phyloP scores from a whole-genome alignment of 305 asterid genomes.

The Solanum aculeatissimum region DNA sequence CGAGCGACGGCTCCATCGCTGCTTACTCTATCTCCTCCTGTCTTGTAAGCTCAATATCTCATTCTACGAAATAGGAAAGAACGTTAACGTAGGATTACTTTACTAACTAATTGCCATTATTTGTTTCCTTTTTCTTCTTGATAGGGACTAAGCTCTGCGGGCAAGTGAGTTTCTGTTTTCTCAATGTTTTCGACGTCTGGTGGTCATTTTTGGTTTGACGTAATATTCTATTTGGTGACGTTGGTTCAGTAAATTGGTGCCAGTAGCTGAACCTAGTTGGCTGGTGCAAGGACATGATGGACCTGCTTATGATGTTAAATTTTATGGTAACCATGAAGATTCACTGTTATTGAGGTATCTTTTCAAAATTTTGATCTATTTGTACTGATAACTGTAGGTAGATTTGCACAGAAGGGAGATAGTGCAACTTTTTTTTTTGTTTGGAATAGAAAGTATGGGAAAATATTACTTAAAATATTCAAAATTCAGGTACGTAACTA shows the following conservation, averaged over 20 bases:
- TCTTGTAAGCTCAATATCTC: constrained; percentile 32
- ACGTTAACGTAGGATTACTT: neutral
- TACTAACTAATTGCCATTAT: neutral
- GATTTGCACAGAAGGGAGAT: neutral
- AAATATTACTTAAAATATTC: neutral
- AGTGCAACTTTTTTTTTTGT: neutral
- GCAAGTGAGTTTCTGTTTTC: neutral
- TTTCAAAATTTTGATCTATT: neutral
- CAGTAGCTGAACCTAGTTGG: constrained; percentile 48
- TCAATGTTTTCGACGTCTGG: constrained; percentile 28
- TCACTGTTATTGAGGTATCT: constrained; percentile 63
- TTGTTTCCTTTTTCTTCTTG: neutral
- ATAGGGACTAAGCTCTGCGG: neutral
- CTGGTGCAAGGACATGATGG: constrained; percentile 78
- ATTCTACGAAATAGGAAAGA: neutral
- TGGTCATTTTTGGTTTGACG: constrained; percentile 27
- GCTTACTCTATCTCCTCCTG: constrained; percentile 63
- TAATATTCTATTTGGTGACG: neutral
- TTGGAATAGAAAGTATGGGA: neutral
- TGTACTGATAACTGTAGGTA: neutral
- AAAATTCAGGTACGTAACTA: neutral
- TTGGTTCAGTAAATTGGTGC: constrained; percentile 40
- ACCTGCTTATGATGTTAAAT: constrained; percentile 88
- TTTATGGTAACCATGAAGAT: constrained; percentile 43
- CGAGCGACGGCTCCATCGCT: constrained; percentile 75